phyloP scores from a whole-genome alignment of 805 yeast species.

The Myxozyma nipponensis region DNA sequence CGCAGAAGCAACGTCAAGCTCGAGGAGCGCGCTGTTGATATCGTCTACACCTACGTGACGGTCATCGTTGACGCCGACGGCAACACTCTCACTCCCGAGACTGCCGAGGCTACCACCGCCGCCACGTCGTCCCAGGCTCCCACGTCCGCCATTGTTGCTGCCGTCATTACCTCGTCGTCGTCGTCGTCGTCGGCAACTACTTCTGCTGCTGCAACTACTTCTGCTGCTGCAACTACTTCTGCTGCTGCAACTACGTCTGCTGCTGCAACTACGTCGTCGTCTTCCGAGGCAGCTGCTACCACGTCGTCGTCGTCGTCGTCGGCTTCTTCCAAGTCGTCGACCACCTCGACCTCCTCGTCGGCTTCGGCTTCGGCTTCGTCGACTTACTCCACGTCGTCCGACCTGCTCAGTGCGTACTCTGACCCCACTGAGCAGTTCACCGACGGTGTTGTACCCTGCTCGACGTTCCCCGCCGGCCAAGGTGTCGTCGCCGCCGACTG shows the following conservation, averaged over 20 bases:
- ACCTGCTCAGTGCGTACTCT: slow-evolving; percentile 52
- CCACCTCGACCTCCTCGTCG: slow-evolving; percentile 10
- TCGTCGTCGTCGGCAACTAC: slow-evolving; percentile 31
- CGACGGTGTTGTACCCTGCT: slow-evolving; percentile 70
- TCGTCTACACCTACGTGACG: slow-evolving; percentile 48
- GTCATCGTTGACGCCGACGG: slow-evolving; percentile 43
- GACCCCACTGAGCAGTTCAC: slow-evolving; percentile 59
- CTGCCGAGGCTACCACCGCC: slow-evolving; percentile 37
- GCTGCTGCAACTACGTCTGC: slow-evolving; percentile 29
- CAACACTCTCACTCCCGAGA: slow-evolving; percentile 33
- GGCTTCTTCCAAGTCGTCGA: slow-evolving; percentile 13
- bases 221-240: slow-evolving; percentile 36
- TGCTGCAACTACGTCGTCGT: slow-evolving; percentile 22
- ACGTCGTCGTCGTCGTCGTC: slow-evolving; percentile 21
- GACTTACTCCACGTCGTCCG: slow-evolving; percentile 34
- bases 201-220: slow-evolving; percentile 21
- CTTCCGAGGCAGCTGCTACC: slow-evolving; percentile 21
- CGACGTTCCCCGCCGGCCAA: slow-evolving; percentile 70
- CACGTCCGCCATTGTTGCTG: slow-evolving; percentile 20
- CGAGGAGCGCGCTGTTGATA: slow-evolving; percentile 41
- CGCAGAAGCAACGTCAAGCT: slow-evolving; percentile 23
- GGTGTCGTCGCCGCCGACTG: slow-evolving; percentile 75
- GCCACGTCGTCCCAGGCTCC: slow-evolving; percentile 33
- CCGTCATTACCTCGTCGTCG: slow-evolving; percentile 31
- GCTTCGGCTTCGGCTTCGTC: slow-evolving; percentile 32